Evolutionary conservation across 345 rosid species (phyloP).

Genomic region (Rhizophora apiculata): DNA sequence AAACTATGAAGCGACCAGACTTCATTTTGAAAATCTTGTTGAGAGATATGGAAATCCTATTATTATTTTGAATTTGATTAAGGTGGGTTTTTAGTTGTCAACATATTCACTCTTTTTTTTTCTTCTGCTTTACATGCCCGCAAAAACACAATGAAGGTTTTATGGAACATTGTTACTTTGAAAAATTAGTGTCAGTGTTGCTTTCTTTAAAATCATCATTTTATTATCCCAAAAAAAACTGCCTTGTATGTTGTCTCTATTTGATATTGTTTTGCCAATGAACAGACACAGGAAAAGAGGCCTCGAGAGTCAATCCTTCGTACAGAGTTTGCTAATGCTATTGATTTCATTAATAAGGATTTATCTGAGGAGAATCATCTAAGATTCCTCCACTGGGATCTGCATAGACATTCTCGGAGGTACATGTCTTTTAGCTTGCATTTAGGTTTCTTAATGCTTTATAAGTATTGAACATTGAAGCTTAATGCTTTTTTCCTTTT

Average conservation of each 20-base stretch:
- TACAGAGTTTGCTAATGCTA: constrained; percentile 94
- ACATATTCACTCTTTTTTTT: neutral
- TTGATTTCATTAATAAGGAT: constrained; percentile 83
- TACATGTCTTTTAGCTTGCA: constrained; percentile 21
- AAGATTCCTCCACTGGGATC: constrained; percentile 87
- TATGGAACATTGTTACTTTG: neutral
- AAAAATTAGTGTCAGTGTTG: neutral
- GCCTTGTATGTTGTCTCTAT: constrained; percentile 6
- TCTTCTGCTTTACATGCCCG: neutral
- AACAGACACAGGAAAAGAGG: constrained; percentile 64
- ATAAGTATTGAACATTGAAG: neutral
- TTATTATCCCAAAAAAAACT: constrained; percentile 16
- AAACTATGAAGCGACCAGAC: constrained; percentile 85
- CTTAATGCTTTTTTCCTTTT: constrained; percentile 5
- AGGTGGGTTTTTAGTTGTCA: constrained; percentile 44
- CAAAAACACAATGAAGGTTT: neutral
- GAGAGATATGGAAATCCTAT: constrained; percentile 94
- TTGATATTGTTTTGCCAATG: constrained; percentile 12
- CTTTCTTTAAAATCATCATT: constrained; percentile 7
- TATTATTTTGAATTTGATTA: constrained; percentile 87
- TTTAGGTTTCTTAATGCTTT: neutral
- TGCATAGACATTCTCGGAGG: constrained; percentile 84
- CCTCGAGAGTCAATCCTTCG: constrained; percentile 96
- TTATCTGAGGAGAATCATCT: constrained; percentile 70
- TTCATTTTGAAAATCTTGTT: constrained; percentile 88